phyloP scores from a whole-genome alignment of 176 grass and related monocot genomes.

The Oryza australiensis region DNA sequence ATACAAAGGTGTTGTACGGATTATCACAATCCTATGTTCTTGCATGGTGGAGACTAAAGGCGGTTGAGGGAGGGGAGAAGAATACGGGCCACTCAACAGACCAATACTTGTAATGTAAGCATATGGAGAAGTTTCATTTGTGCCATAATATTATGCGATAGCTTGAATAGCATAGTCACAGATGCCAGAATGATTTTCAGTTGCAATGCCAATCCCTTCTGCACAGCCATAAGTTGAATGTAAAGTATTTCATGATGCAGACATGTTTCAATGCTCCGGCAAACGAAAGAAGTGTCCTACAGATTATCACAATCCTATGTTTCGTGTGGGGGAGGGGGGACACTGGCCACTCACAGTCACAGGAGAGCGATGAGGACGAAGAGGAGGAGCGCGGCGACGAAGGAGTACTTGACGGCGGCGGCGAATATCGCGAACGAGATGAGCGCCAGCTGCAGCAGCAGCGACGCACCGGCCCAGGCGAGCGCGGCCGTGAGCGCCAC shows the following conservation, averaged over 20 bases:
- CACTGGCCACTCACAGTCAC: slow-evolving; percentile 11
- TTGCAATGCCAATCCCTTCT: not conserved
- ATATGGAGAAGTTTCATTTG: not conserved
- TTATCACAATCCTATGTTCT: not conserved
- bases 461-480: slow-evolving; percentile 38
- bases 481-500: slow-evolving; percentile 39
- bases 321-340: not conserved
- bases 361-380: slow-evolving; percentile 56
- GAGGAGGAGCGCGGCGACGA: slow-evolving; percentile 48
- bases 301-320: not conserved
- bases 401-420: slow-evolving; percentile 55
- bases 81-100: not conserved
- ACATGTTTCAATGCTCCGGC: not conserved
- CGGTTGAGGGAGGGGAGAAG: no score
- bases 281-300: not conserved
- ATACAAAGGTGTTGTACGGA: not conserved
- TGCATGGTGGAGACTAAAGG: no score
- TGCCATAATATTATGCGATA: not conserved
- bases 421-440: slow-evolving; percentile 48
- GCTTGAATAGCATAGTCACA: not conserved
- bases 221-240: not conserved
- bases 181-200: not conserved
- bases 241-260: not conserved
- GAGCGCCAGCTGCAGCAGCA: slow-evolving; percentile 47
- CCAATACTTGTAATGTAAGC: not conserved